A percentile compares a stretch with the other conserved stretches of the same genome.
phyloP scores from a whole-genome alignment of 1,139 yeast genomes.

The Taphrina populina region DNA sequence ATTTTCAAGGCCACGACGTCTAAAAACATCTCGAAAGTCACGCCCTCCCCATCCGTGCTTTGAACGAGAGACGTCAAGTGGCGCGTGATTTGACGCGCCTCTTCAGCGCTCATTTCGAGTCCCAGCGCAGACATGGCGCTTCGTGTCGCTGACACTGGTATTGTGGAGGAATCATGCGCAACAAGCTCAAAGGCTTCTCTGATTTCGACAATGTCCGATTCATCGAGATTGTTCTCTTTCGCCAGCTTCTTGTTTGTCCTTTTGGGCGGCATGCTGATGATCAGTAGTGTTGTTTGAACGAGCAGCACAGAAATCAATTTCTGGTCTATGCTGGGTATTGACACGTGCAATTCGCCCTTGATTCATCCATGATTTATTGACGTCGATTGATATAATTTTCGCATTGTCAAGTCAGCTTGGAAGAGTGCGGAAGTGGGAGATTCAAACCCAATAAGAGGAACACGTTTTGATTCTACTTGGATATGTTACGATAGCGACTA shows the following conservation, averaged over 20 bases:
- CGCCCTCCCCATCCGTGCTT: constrained; percentile 1
- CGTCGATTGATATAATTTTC: too few species aligned
- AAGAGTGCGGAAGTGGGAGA: too few species aligned
- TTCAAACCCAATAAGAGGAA: not conserved
- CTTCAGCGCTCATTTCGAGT: not conserved
- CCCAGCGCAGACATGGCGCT: constrained; percentile 23
- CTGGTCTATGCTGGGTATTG: too few species aligned
- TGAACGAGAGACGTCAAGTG: not conserved
- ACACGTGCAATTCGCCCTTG: too few species aligned
- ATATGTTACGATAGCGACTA: not conserved
- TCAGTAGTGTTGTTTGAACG: too few species aligned
- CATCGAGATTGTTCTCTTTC: constrained; percentile 14
- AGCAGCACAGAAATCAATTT: too few species aligned
- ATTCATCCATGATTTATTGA: too few species aligned
- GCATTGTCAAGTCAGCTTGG: too few species aligned
- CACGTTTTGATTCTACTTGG: not conserved
- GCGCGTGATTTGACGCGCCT: not conserved
- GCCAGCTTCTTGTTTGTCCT: constrained; percentile 22
- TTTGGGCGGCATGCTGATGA: constrained; percentile 20
- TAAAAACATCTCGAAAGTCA: constrained; percentile 16
- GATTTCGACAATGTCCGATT: constrained; percentile 13
- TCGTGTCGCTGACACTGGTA: not conserved
- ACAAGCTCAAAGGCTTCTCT: constrained; percentile 13
- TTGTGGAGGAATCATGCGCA: not conserved
- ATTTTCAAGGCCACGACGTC: constrained; percentile 17